Evolutionary conservation across 2,329 filamentous ascomycete genomes (phyloP).

Genomic region (Fusarium sp.): DNA sequence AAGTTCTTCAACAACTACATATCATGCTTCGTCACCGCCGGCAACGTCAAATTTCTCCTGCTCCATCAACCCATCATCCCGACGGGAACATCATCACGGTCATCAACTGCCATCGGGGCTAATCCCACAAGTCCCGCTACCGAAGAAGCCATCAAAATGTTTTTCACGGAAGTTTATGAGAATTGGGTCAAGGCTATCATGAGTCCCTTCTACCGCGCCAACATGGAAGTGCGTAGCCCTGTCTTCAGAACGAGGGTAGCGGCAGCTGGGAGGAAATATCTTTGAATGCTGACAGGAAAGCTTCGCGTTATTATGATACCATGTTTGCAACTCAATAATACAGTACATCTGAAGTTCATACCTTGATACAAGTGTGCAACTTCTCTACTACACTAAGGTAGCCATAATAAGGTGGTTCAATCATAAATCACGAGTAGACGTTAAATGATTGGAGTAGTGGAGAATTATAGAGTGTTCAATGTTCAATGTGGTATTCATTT

Average conservation of each 20-base stretch:
- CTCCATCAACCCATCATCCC: conserved; percentile 79
- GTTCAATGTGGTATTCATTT: conserved; percentile 44
- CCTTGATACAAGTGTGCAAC: too few relatives aligned
- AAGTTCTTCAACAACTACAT: conserved; percentile 96
- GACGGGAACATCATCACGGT: conserved; percentile 58
- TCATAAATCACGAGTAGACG: neutral
- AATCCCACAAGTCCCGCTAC: conserved; percentile 91
- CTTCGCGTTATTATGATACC: conserved; percentile 37
- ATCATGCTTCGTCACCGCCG: conserved; percentile 91
- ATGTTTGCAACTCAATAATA: conserved; percentile 21
- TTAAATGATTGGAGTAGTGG: neutral
- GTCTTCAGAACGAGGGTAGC: conserved; percentile 85
- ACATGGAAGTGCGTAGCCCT: conserved; percentile 85
- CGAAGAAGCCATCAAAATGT: conserved; percentile 94
- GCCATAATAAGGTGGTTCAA: too few relatives aligned
- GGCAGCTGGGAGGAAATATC: conserved; percentile 90
- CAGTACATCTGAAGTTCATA: neutral
- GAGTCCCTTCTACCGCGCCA: conserved; percentile 92
- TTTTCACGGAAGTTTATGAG: conserved; percentile 96
- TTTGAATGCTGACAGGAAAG: conserved; percentile 58
- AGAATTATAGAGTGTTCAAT: conserved; percentile 12
- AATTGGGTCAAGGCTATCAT: conserved; percentile 96
- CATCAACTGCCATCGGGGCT: conserved; percentile 76
- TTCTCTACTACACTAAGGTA: neutral
- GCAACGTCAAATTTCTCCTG: conserved; percentile 92